These are phyloP conservation scores for Pueraria montana DNA, from an alignment of 306 rosid genomes.

Conservation along the genomic window DNA sequence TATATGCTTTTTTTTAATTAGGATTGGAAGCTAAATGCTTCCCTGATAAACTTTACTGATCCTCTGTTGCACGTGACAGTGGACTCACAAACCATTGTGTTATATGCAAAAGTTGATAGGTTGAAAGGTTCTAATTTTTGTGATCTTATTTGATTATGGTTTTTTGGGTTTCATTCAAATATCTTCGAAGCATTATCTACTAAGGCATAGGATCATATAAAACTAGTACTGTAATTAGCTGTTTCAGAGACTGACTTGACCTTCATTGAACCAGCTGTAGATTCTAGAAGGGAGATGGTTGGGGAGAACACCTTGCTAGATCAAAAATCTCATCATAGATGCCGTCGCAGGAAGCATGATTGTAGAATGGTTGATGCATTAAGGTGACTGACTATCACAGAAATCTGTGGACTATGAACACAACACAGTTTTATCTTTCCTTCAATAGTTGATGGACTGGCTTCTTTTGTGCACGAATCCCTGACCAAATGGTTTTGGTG, in stretches of 20 bases:
- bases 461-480: slow-evolving; percentile 37
- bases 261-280: slow-evolving; percentile 59
- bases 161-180: slow-evolving; percentile 14
- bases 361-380: slow-evolving; percentile 83
- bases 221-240: slow-evolving; percentile 33
- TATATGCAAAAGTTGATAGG: background rate
- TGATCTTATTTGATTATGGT: background rate
- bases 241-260: slow-evolving; percentile 42
- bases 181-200: slow-evolving; percentile 15
- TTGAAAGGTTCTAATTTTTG: background rate
- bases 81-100: background rate
- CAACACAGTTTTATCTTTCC: background rate
- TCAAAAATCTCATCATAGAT: slow-evolving; percentile 90
- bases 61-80: slow-evolving; percentile 18
- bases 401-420: slow-evolving; percentile 2
- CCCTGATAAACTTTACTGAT: slow-evolving; percentile 1
- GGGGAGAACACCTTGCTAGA: slow-evolving; percentile 89
- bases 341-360: slow-evolving; percentile 93
- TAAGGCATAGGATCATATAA: slow-evolving; percentile 13
- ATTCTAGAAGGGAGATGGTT: slow-evolving; percentile 84
- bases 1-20: background rate
- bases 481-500: slow-evolving; percentile 33
- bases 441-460: slow-evolving; percentile 4
- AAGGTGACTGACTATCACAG: slow-evolving; percentile 57
- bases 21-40: slow-evolving; percentile 13